A percentile compares a stretch with the other conserved stretches of the same genome.
These are phyloP conservation scores for Hippophae rhamnoides DNA, from an alignment of 306 rosid genomes.

Conservation along the genomic window DNA sequence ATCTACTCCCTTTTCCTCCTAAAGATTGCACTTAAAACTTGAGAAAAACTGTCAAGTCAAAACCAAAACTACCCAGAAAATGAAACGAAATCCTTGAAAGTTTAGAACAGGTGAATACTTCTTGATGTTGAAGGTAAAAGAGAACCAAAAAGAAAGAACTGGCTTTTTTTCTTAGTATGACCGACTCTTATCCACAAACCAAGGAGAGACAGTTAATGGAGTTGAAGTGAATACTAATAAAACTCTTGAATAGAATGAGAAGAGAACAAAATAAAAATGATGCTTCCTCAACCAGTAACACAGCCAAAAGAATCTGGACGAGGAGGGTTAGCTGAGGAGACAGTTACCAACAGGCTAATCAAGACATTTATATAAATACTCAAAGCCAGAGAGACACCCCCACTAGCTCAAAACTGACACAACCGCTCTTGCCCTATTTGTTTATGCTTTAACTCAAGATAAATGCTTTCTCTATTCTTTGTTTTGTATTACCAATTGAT, in stretches of 20 bases:
- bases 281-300: constrained; percentile 68
- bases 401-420: constrained; percentile 75
- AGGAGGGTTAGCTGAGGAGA: constrained; percentile 50
- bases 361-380: constrained; percentile 14
- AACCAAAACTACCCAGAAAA: constrained; percentile 11
- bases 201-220: constrained; percentile 27
- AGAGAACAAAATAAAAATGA: constrained; percentile 45
- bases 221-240: constrained; percentile 12
- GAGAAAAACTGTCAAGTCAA: neutral
- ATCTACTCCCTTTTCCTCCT: constrained; percentile 9
- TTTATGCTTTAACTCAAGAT: constrained; percentile 29
- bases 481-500: constrained; percentile 25
- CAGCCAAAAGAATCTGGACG: constrained; percentile 39
- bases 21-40: neutral
- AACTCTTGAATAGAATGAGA: constrained; percentile 34
- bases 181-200: constrained; percentile 53
- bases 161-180: constrained; percentile 33
- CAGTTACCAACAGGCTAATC: constrained; percentile 37
- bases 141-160: constrained; percentile 21
- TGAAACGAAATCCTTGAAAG: constrained; percentile 2
- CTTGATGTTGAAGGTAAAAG: constrained; percentile 14
- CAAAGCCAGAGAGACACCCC: constrained; percentile 42
- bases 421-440: constrained; percentile 36
- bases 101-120: constrained; percentile 17
- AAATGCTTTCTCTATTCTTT: constrained; percentile 18